Conservation (phyloP, 306 rosid genomes). For the Dalbergia cultrata region DNA sequence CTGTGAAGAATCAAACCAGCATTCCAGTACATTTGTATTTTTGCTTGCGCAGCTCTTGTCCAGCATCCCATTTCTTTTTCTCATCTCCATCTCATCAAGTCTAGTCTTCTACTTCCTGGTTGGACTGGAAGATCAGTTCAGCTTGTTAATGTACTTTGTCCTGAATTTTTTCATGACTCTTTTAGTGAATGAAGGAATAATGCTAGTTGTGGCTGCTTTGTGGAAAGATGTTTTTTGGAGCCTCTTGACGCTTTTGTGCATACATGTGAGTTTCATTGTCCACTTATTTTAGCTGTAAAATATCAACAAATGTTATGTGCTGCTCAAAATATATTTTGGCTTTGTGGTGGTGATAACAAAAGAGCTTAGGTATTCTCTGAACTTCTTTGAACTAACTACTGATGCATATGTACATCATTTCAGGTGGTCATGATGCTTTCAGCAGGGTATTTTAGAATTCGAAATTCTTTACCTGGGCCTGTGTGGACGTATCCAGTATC, state of each 20-base stretch:
- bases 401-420: conserved; percentile 41
- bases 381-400: conserved; percentile 40
- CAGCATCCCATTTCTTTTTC: conserved; percentile 97
- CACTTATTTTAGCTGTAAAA: background rate
- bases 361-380: conserved; percentile 28
- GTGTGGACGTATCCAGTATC: conserved; percentile 92
- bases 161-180: conserved; percentile 91
- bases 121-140: conserved; percentile 87
- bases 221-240: conserved; percentile 89
- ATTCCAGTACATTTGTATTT: conserved; percentile 84
- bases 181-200: conserved; percentile 90
- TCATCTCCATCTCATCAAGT: conserved; percentile 91
- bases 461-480: conserved; percentile 80
- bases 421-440: conserved; percentile 99
- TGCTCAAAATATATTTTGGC: background rate
- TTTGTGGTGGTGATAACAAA: background rate
- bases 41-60: conserved; percentile 92
- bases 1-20: conserved; percentile 89
- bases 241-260: conserved; percentile 77
- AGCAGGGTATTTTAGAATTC: conserved; percentile 93
- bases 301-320: background rate
- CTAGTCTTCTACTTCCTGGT: conserved; percentile 91
- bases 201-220: conserved; percentile 75
- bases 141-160: conserved; percentile 98
- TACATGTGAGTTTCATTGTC: conserved; percentile 70